Evolutionary conservation across 352 stramenopile species (phyloP).

Genomic region (Phytophthora fragariaefolia): DNA sequence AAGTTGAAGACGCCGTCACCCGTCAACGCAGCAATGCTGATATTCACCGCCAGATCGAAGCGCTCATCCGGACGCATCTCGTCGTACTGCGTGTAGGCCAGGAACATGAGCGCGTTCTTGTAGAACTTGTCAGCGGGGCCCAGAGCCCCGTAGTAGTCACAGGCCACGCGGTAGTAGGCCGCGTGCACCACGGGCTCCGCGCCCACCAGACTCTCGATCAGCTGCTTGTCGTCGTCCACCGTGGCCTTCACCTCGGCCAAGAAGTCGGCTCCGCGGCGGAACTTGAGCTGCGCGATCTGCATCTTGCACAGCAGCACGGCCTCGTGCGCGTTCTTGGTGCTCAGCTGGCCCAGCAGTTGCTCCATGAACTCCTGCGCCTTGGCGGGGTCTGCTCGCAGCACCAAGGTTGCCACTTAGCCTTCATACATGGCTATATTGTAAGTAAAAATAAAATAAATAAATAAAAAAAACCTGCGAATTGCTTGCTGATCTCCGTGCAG

Average conservation of each 20-base stretch:
- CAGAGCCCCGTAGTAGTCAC: constrained; percentile 92
- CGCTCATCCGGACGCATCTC: constrained; percentile 82
- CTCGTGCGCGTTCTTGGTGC: constrained; percentile 68
- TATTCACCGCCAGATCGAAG: constrained; percentile 92
- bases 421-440: constrained; percentile 22
- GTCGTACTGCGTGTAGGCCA: constrained; percentile 96
- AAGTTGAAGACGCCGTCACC: constrained; percentile 99
- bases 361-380: constrained; percentile 81
- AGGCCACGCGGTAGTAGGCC: constrained; percentile 92
- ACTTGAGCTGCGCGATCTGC: constrained; percentile 79
- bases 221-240: constrained; percentile 74
- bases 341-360: constrained; percentile 60
- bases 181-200: constrained; percentile 93
- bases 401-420: no score
- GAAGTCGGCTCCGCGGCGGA: constrained; percentile 65
- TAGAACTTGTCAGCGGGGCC: constrained; percentile 97
- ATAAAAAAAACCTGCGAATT: constrained; percentile 53
- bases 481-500: constrained; percentile 88
- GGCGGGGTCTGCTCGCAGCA: constrained; percentile 45
- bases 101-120: constrained; percentile 95
- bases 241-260: constrained; percentile 67
- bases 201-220: constrained; percentile 83
- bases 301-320: constrained; percentile 78
- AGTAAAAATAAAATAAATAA: constrained; percentile 1
- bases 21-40: constrained; percentile 96